Evolutionary conservation across 2,329 filamentous ascomycete genomes (phyloP).

Genomic region (Aspergillus phoenicis): DNA sequence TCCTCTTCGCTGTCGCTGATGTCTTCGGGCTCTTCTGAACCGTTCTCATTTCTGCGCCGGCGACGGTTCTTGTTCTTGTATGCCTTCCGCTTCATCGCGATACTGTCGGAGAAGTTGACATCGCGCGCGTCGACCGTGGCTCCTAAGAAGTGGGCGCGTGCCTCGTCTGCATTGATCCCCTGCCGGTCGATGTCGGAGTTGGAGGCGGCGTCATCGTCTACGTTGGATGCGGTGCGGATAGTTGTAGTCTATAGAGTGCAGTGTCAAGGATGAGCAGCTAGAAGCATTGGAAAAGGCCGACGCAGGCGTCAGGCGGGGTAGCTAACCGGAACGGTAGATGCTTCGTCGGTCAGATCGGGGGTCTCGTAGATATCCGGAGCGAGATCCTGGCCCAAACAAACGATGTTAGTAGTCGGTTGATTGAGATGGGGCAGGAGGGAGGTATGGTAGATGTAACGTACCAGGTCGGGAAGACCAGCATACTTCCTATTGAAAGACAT

Average conservation of each 20-base stretch:
- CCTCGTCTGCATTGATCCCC: conserved; percentile 74
- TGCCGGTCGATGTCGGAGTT: conserved; percentile 71
- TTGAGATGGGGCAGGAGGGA: neutral
- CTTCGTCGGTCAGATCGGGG: conserved; percentile 86
- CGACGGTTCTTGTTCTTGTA: conserved; percentile 75
- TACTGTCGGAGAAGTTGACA: conserved; percentile 87
- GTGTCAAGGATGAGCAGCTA: neutral
- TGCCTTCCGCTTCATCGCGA: conserved; percentile 78
- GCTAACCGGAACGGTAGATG: conserved; percentile 77
- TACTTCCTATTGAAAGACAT: conserved; percentile 84
- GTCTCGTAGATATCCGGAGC: conserved; percentile 97
- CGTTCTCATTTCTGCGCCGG: conserved; percentile 52
- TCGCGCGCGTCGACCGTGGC: conserved; percentile 73
- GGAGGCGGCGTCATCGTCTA: conserved; percentile 58
- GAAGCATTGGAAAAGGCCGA: neutral
- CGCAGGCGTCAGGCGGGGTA: neutral
- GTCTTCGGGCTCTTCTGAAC: conserved; percentile 67
- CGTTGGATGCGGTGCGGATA: conserved; percentile 58
- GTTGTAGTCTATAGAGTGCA: conserved; percentile 45
- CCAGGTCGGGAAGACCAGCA: conserved; percentile 76
- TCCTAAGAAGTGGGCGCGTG: conserved; percentile 76
- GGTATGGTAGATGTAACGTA: conserved; percentile 40
- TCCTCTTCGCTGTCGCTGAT: conserved; percentile 80
- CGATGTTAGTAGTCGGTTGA: conserved; percentile 6
- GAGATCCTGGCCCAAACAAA: conserved; percentile 64